Percentiles rank a stretch among this genome's conserved stretches.
phyloP scores from a whole-genome alignment of 2,329 filamentous ascomycete species.

The Thermothelomyces thermophilus region DNA sequence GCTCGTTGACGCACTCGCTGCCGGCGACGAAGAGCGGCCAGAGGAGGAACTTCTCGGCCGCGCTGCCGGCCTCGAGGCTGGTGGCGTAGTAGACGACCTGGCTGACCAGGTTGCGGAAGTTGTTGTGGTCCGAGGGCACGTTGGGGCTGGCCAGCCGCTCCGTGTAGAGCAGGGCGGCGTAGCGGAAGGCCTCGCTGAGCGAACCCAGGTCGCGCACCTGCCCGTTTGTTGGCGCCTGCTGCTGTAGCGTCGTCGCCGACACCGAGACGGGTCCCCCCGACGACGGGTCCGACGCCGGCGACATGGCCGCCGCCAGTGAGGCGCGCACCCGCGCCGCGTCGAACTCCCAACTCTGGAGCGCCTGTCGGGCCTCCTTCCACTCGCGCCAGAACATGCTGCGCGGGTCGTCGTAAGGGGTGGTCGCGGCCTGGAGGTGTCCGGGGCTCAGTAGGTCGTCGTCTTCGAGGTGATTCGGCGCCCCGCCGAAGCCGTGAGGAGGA shows the following conservation, averaged over 20 bases:
- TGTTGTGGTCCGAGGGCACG: slow-evolving; percentile 63
- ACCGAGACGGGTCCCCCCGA: background rate
- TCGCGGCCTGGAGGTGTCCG: slow-evolving; percentile 35
- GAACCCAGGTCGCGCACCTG: slow-evolving; percentile 71
- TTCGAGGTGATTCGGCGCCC: slow-evolving; percentile 41
- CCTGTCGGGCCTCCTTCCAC: slow-evolving; percentile 72
- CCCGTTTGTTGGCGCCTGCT: slow-evolving; percentile 41
- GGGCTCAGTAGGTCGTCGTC: slow-evolving; percentile 47
- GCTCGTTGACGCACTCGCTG: slow-evolving; percentile 77
- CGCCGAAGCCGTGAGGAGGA: slow-evolving; percentile 59
- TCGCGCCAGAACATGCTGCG: slow-evolving; percentile 71
- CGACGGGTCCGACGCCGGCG: background rate
- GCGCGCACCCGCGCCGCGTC: slow-evolving; percentile 47
- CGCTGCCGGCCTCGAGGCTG: slow-evolving; percentile 63
- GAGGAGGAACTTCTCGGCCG: slow-evolving; percentile 79
- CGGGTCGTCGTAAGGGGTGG: slow-evolving; percentile 49
- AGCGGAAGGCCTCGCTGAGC: slow-evolving; percentile 85
- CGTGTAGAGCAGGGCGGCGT: slow-evolving; percentile 81
- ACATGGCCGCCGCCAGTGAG: slow-evolving; percentile 32
- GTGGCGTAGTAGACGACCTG: slow-evolving; percentile 79
- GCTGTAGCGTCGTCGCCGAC: slow-evolving; percentile 6
- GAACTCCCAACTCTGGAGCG: slow-evolving; percentile 77
- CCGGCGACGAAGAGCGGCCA: slow-evolving; percentile 92
- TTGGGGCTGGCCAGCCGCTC: slow-evolving; percentile 77
- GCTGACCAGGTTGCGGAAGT: slow-evolving; percentile 76